Conservation (phyloP, 371 early-diverging fungal genomes). For the Apophysomyces elegans region DNA sequence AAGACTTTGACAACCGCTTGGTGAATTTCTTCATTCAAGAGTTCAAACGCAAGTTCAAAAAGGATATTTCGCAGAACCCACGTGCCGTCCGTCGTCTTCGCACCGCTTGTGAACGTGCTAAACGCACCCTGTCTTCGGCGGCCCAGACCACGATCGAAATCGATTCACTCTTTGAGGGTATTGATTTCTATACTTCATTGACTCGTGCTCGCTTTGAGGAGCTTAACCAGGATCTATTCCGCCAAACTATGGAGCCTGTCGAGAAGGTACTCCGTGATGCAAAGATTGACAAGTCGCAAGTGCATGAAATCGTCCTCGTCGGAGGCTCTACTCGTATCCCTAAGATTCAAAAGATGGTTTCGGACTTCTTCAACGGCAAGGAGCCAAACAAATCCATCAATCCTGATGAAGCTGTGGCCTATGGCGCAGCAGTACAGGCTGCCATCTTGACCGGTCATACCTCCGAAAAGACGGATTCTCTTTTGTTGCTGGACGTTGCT, state of each 20-base stretch:
- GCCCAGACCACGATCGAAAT: conserved; percentile 91
- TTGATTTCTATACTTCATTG: conserved; percentile 91
- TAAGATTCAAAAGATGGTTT: conserved; percentile 98
- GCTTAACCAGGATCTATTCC: conserved; percentile 92
- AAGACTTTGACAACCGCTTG: conserved; percentile 96
- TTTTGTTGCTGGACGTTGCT: conserved; percentile 88
- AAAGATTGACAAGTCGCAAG: conserved; percentile 85
- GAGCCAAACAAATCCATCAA: conserved; percentile 95
- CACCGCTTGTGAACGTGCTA: conserved; percentile 95
- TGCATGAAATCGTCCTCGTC: conserved; percentile 96
- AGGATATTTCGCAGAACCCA: conserved; percentile 84
- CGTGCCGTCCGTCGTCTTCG: conserved; percentile 93
- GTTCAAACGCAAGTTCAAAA: conserved; percentile 91
- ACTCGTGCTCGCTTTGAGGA: conserved; percentile 98
- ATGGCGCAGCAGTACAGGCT: conserved; percentile 97
- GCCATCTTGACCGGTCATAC: conserved; percentile 84
- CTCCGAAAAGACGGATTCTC: conserved; percentile 68
- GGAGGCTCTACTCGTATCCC: conserved; percentile 99
- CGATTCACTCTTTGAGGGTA: conserved; percentile 92
- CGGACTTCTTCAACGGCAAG: conserved; percentile 96
- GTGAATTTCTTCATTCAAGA: conserved; percentile 84
- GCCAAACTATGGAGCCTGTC: conserved; percentile 91
- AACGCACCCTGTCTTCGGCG: conserved; percentile 91
- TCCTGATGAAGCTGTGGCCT: conserved; percentile 97
- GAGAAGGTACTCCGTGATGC: conserved; percentile 92